Base-by-base conservation (phyloP, 352 stramenopile species). In the Blastocystis hominis region DNA sequence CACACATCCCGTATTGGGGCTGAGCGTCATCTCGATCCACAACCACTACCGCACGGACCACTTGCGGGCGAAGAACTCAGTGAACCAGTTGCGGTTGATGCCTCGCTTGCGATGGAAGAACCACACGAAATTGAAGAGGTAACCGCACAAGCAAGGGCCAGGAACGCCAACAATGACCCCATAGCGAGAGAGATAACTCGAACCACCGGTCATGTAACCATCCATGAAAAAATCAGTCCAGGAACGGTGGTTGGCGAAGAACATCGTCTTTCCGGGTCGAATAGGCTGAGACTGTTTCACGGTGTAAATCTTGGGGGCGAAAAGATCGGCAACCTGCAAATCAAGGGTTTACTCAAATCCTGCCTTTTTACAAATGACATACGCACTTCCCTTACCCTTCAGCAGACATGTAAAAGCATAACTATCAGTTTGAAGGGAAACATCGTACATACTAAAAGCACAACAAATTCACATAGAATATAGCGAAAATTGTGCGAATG, bases 191-290 rank as follows among this genome's bases (percentile, higher is more conserved):
- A 86, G 63, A 44, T 86, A 86, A 34, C 76, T 86, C 3, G 76
- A 76, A 7, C 76, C 76, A 34, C 76, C 76, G 17, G 59, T 76
- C 17, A 86, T 86, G 15, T 64, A 64, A 6, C 59, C 63, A 38
- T 86, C 76, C 59, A 76, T 86, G 30, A 86, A 86, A 55, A 86
- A 86, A 34, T 86, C 76, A 61, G 76, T 55, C 76, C 76, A 86
- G 63, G 76, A 86, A 38, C 76, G 76, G 47, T 86, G 76, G 77
- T 86, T 86, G 3, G 59, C 34, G 36, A 86, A 86, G 30, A 86
- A 86, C 76, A 86, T 86, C 7, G 76, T 86, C 44, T 61, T 86
- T 34, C 76, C 76, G 20, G 59, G 59, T 17, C 55, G 10, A 46
- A 86, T 63, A 42, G 70, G 70, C 54, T 80, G 54, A 13, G 70